Conservation (phyloP, 495 filamentous ascomycete species). For the Mytilinidion resinicola region DNA sequence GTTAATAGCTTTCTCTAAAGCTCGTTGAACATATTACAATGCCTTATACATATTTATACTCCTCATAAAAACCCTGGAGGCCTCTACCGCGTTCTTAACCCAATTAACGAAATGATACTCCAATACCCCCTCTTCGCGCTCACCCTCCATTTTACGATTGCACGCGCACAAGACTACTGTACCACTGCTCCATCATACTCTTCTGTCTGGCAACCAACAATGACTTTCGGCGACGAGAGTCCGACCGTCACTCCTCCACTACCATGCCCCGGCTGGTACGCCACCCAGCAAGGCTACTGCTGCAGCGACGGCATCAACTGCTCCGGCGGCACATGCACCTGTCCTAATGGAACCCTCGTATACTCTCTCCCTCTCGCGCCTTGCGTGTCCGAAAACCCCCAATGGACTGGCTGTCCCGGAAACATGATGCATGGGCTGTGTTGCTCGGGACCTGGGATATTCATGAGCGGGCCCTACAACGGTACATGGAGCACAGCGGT, state of each 20-base stretch:
- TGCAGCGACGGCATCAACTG: background rate
- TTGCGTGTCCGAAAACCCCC: background rate
- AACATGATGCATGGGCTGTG: conserved; percentile 1
- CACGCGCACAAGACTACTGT: background rate
- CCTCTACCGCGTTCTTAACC: too few species aligned
- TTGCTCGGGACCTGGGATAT: background rate
- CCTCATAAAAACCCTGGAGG: too few species aligned
- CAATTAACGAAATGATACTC: too few species aligned
- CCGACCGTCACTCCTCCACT: background rate
- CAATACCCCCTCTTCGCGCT: background rate
- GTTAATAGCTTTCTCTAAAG: too few species aligned
- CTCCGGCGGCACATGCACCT: background rate
- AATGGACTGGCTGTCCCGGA: background rate
- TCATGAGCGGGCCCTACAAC: background rate
- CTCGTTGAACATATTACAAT: too few species aligned
- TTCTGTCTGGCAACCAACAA: background rate
- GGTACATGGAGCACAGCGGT: background rate
- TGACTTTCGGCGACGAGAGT: background rate
- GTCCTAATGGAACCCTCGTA: background rate
- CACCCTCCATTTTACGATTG: background rate
- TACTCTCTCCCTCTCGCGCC: conserved; percentile 1
- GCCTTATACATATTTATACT: too few species aligned
- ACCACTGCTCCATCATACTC: background rate
- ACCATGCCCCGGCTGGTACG: background rate
- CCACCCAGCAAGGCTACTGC: background rate